These are phyloP conservation scores for Larix kaempferi DNA, from an alignment of 75 land plant genomes.

Conservation along the genomic window DNA sequence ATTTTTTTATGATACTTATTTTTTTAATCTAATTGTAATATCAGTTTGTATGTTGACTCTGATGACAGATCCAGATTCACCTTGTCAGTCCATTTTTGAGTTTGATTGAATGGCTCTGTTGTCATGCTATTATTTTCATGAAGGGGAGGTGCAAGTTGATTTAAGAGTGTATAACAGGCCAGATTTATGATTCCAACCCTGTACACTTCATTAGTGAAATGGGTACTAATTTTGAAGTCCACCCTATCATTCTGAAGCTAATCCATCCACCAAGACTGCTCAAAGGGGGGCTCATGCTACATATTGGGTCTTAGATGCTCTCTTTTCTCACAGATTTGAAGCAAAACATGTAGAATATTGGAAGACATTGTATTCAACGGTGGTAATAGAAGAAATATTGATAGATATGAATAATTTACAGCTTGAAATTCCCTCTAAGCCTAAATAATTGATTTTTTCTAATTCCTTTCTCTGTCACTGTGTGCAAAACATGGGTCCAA, in stretches of 20 bases:
- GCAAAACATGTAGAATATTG: slow-evolving; percentile 76
- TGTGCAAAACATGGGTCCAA: slow-evolving; percentile 69
- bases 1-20: no score
- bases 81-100: background rate
- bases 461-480: background rate
- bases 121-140: slow-evolving; percentile 8
- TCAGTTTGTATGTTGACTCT: no score
- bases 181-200: slow-evolving; percentile 91
- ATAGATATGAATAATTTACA: background rate
- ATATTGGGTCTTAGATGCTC: slow-evolving; percentile 60
- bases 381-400: slow-evolving; percentile 34
- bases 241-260: slow-evolving; percentile 41
- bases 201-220: slow-evolving; percentile 73
- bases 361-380: slow-evolving; percentile 72
- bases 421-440: background rate
- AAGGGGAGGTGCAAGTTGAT: slow-evolving; percentile 60
- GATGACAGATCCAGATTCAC: no score
- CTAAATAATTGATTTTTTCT: background rate
- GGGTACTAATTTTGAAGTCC: slow-evolving; percentile 61
- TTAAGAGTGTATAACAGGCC: slow-evolving; percentile 63
- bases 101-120: background rate
- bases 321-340: slow-evolving; percentile 67
- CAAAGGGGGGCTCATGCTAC: slow-evolving; percentile 46
- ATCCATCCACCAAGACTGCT: slow-evolving; percentile 44
- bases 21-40: no score